phyloP scores from a whole-genome alignment of 345 rosid genomes.

The Camelina sativa region DNA sequence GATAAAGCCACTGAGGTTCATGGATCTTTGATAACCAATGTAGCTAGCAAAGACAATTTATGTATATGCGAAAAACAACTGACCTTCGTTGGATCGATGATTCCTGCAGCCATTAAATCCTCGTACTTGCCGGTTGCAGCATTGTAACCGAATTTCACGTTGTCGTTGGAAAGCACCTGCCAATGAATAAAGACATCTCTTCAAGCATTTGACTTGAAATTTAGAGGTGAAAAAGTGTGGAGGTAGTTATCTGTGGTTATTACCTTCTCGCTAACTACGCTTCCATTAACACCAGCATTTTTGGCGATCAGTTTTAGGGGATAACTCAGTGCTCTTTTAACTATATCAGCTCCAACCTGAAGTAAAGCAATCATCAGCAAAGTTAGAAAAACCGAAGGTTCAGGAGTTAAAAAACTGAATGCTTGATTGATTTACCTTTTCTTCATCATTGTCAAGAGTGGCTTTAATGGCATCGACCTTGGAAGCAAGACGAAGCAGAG shows the following conservation, averaged over 20 bases:
- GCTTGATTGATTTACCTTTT: constrained; percentile 60
- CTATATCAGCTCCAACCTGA: constrained; percentile 95
- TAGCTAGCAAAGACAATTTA: background rate
- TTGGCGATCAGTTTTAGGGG: constrained; percentile 93
- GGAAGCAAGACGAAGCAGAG: constrained; percentile 68
- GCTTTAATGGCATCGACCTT: constrained; percentile 80
- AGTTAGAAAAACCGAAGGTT: constrained; percentile 1
- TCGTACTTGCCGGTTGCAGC: constrained; percentile 96
- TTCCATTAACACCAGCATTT: constrained; percentile 95
- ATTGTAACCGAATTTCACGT: constrained; percentile 76
- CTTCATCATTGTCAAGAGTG: constrained; percentile 79
- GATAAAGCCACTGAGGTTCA: constrained; percentile 13
- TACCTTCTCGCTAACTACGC: constrained; percentile 96
- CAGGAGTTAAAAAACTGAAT: background rate
- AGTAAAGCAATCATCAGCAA: constrained; percentile 2
- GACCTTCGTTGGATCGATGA: constrained; percentile 95
- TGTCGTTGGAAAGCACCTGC: constrained; percentile 80
- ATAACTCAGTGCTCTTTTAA: constrained; percentile 87
- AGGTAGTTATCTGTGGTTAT: background rate
- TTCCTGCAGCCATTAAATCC: constrained; percentile 96
- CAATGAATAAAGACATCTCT: constrained; percentile 3
- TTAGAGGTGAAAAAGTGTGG: background rate
- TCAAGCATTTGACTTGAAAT: constrained; percentile 23
- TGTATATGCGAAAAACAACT: constrained; percentile 8
- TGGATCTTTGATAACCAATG: constrained; percentile 1